phyloP scores from a whole-genome alignment of 2,329 filamentous ascomycete species.

The Xylariaceae sp. region DNA sequence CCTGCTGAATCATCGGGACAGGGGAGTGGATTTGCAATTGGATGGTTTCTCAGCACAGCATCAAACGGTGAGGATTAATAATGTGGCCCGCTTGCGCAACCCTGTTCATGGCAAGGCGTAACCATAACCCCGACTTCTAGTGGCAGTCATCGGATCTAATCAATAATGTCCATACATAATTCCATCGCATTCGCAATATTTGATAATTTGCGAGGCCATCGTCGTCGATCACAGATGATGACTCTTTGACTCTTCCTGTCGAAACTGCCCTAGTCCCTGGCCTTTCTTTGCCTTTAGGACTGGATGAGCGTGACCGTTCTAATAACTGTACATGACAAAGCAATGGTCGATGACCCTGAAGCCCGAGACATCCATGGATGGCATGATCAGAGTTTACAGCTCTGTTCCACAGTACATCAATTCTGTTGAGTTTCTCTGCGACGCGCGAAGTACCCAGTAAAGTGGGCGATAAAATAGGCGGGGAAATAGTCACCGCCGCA shows the following conservation, averaged over 20 bases:
- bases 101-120: slow-evolving; percentile 2
- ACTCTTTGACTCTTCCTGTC: no score
- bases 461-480: neutral
- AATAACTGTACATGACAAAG: no score
- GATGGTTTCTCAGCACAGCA: slow-evolving; percentile 18
- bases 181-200: slow-evolving; percentile 5
- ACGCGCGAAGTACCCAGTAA: neutral
- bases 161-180: neutral
- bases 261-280: no score
- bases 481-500: neutral
- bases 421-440: neutral
- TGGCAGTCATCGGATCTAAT: no score
- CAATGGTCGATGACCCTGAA: no score
- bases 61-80: slow-evolving; percentile 13
- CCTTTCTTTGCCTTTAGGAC: no score
- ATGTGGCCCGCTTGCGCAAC: slow-evolving; percentile 9
- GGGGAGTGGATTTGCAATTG: neutral
- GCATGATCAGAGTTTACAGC: neutral
- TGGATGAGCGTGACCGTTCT: no score
- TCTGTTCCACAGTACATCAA: neutral
- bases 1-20: slow-evolving; percentile 14
- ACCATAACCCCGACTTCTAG: slow-evolving; percentile 5
- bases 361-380: neutral
- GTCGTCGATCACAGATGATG: no score
- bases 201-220: neutral